A percentile compares a stretch with the other conserved stretches of the same genome.
Conservation (phyloP, 768 basidiomycete genomes). For the Mycena capillaripes region DNA sequence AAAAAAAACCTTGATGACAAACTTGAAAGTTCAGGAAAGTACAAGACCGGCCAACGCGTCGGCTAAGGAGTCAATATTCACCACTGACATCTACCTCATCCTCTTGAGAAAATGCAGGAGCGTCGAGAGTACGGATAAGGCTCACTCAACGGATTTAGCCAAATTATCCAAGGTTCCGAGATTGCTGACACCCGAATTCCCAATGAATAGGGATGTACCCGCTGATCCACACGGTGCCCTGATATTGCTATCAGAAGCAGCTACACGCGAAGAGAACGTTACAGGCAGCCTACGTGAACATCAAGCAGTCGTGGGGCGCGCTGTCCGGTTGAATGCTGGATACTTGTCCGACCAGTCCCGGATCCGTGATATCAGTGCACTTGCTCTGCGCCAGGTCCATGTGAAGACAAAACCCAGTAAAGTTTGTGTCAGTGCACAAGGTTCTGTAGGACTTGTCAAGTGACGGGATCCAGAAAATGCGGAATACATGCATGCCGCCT, state of each 20-base stretch:
- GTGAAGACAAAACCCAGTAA: conserved; percentile 16
- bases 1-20: too few species aligned
- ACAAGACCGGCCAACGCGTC: too few species aligned
- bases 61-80: too few species aligned
- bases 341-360: conserved; percentile 24
- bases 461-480: conserved; percentile 7
- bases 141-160: too few species aligned
- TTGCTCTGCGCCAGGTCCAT: conserved; percentile 16
- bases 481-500: conserved; percentile 22
- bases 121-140: too few species aligned
- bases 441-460: conserved; percentile 9
- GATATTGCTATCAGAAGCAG: conserved; percentile 10
- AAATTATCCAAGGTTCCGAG: too few species aligned
- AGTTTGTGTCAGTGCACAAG: conserved; percentile 20
- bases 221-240: conserved; percentile 9
- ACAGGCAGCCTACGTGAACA: conserved; percentile 16
- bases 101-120: too few species aligned
- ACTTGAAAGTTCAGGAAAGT: too few species aligned
- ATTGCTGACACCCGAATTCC: too few species aligned
- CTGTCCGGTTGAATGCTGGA: conserved; percentile 17
- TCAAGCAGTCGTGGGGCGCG: conserved; percentile 23
- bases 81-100: too few species aligned
- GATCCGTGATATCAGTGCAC: conserved; percentile 20
- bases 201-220: too few species aligned
- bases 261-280: conserved; percentile 2